Conservation (phyloP, 495 filamentous ascomycete genomes). For the Tetracladium setigerum region DNA sequence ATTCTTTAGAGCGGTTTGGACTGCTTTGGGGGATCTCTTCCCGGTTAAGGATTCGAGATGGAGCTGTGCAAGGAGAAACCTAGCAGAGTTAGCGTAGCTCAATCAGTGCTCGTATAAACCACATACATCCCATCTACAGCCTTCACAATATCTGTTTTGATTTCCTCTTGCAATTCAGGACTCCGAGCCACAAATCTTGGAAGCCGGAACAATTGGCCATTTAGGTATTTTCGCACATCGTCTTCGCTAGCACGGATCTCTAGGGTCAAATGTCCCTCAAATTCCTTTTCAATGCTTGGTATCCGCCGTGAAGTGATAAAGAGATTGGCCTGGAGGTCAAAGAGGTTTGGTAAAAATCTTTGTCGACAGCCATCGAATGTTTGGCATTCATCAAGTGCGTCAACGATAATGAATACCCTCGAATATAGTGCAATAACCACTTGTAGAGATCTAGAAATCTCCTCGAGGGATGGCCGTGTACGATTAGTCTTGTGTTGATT, state of each 20-base stretch:
- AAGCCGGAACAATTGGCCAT: constrained; percentile 24
- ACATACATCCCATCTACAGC: constrained; percentile 36
- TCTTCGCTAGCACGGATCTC: constrained; percentile 25
- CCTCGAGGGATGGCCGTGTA: constrained; percentile 24
- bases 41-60: constrained; percentile 29
- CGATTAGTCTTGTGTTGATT: constrained; percentile 13
- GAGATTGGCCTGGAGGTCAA: constrained; percentile 26
- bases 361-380: constrained; percentile 22
- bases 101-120: constrained; percentile 6
- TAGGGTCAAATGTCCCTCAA: constrained; percentile 18
- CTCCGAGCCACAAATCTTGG: constrained; percentile 8
- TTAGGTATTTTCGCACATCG: constrained; percentile 27
- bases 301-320: constrained; percentile 25
- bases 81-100: constrained; percentile 7
- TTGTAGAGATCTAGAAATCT: constrained; percentile 24
- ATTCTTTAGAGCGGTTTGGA: constrained; percentile 9
- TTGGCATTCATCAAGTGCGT: constrained; percentile 38
- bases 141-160: constrained; percentile 24
- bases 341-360: constrained; percentile 24
- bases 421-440: constrained; percentile 18
- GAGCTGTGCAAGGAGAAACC: constrained; percentile 36
- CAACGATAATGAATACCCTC: constrained; percentile 32
- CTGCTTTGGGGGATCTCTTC: constrained; percentile 18
- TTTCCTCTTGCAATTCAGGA: constrained; percentile 23
- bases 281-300: constrained; percentile 18